A percentile compares a stretch with the other conserved stretches of the same genome.
Evolutionary conservation across 169 alveolate genomes (phyloP).

Genomic region (Babesia bigemina): DNA sequence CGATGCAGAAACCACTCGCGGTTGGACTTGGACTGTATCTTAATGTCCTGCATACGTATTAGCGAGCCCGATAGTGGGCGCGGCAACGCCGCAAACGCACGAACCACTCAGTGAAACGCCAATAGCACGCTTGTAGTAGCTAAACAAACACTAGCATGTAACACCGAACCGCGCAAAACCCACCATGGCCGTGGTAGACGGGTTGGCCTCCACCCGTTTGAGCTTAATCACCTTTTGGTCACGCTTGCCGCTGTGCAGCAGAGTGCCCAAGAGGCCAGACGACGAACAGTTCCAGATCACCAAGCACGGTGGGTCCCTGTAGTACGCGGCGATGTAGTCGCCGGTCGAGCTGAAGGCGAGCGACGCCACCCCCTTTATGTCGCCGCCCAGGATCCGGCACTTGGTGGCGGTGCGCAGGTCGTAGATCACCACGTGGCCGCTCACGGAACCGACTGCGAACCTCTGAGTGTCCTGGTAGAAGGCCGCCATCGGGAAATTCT

Average conservation of each 20-base stretch:
- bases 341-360: conserved; percentile 65
- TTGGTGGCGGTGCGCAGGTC: conserved; percentile 79
- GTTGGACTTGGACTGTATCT: conserved; percentile 72
- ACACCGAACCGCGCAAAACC: background rate
- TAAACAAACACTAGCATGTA: background rate
- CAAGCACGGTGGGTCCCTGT: conserved; percentile 55
- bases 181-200: conserved; percentile 33
- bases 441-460: conserved; percentile 74
- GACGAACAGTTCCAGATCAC: conserved; percentile 70
- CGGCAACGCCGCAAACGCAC: background rate
- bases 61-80: background rate
- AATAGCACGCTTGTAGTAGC: background rate
- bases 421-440: conserved; percentile 71
- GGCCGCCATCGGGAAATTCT: conserved; percentile 76
- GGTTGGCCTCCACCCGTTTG: conserved; percentile 32
- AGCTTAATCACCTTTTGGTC: conserved; percentile 46
- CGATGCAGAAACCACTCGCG: conserved; percentile 78
- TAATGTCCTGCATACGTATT: conserved; percentile 60
- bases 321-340: conserved; percentile 62
- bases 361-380: conserved; percentile 39
- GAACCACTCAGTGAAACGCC: background rate
- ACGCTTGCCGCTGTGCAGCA: conserved; percentile 48
- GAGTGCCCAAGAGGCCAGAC: conserved; percentile 56
- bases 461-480: conserved; percentile 79
- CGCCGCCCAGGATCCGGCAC: conserved; percentile 72